Conservation (phyloP, 306 rosid species). For the Fragaria ananassa region DNA sequence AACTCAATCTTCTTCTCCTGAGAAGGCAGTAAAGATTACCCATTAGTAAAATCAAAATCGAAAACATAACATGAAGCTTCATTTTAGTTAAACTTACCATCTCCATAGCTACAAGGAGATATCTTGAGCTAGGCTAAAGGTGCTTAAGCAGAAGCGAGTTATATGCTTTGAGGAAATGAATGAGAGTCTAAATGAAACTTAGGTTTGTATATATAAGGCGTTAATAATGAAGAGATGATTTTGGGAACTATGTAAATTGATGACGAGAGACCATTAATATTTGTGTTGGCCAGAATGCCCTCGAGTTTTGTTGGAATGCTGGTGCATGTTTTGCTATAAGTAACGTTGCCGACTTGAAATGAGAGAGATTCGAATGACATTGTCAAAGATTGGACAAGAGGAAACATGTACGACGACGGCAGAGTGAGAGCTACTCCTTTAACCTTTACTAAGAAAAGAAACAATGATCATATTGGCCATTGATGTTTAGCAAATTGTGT, state of each 20-base stretch:
- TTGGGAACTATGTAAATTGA: background rate
- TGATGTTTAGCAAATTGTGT: background rate
- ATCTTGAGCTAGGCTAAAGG: background rate
- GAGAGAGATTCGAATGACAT: slow-evolving; percentile 22
- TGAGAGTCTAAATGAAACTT: slow-evolving; percentile 8
- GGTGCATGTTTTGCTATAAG: slow-evolving; percentile 12
- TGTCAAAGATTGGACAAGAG: slow-evolving; percentile 18
- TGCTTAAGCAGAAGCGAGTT: background rate
- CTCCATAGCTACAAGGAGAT: slow-evolving; percentile 4
- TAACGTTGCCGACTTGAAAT: slow-evolving; percentile 24
- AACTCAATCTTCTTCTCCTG: slow-evolving; percentile 51
- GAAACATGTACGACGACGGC: slow-evolving; percentile 1
- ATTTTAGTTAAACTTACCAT: slow-evolving; percentile 38
- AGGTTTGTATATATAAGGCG: slow-evolving; percentile 25
- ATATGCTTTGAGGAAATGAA: background rate
- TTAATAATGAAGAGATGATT: background rate
- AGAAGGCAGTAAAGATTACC: background rate
- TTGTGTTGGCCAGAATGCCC: slow-evolving; percentile 17
- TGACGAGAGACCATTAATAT: slow-evolving; percentile 16
- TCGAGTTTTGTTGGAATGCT: slow-evolving; percentile 27
- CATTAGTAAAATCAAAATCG: background rate
- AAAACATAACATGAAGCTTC: background rate
- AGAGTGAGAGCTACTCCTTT: slow-evolving; percentile 17
- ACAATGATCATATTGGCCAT: background rate
- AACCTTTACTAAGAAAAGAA: background rate